Conservation (phyloP, 306 rosid species). For the Morella rubra region DNA sequence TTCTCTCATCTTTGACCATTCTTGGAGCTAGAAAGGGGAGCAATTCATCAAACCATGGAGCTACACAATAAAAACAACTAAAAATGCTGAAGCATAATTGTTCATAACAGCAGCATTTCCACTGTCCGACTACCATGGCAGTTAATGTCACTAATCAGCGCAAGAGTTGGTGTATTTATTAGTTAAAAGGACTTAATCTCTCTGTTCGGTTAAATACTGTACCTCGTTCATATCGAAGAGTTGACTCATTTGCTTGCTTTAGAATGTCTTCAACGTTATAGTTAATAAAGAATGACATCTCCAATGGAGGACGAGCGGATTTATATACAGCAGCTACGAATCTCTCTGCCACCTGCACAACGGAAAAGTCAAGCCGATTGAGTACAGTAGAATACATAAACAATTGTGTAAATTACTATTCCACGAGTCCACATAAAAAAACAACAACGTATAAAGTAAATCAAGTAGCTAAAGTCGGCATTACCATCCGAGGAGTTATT, state of each 20-base stretch:
- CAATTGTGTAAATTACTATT: too few relatives aligned
- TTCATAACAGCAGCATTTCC: neutral
- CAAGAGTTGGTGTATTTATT: neutral
- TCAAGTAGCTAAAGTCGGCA: constrained; percentile 2
- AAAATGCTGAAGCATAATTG: too few relatives aligned
- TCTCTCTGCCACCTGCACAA: constrained; percentile 69
- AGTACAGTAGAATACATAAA: too few relatives aligned
- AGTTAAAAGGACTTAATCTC: neutral
- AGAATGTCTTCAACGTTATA: constrained; percentile 58
- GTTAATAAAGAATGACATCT: constrained; percentile 82
- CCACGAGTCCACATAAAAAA: too few relatives aligned
- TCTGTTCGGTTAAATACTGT: neutral
- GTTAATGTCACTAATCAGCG: neutral
- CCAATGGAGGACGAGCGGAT: constrained; percentile 50
- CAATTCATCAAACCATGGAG: too few relatives aligned
- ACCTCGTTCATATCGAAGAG: constrained; percentile 66
- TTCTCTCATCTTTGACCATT: too few relatives aligned
- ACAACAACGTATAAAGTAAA: too few relatives aligned
- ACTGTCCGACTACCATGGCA: neutral
- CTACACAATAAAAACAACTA: too few relatives aligned
- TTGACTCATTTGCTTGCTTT: constrained; percentile 72
- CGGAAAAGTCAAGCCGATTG: constrained; percentile 2
- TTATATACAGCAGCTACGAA: constrained; percentile 57
- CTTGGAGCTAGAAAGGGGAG: too few relatives aligned
- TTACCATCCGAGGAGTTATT: constrained; percentile 70